Conservation (phyloP, 2,329 filamentous ascomycete species). For the Metarhizium rileyi region DNA sequence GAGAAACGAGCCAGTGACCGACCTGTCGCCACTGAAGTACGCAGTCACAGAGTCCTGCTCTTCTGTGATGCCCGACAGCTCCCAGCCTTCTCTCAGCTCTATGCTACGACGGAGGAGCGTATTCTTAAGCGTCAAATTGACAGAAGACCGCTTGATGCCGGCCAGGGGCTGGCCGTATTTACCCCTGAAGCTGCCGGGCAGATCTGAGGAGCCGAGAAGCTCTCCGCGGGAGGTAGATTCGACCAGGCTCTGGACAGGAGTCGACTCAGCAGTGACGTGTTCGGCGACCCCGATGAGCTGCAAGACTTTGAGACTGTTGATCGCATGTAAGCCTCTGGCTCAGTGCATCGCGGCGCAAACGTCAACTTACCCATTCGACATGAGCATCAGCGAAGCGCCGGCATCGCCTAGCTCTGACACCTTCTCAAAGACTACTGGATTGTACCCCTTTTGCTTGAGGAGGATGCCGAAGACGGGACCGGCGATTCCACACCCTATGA, state of each 20-base stretch:
- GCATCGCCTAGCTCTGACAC: conserved; percentile 13
- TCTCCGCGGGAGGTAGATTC: conserved; percentile 12
- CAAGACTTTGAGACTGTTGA: conserved; percentile 13
- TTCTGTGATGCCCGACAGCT: conserved; percentile 13
- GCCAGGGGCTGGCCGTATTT: conserved; percentile 13
- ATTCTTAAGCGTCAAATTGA: conserved; percentile 12
- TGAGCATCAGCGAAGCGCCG: conserved; percentile 17
- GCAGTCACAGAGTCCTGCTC: conserved; percentile 13
- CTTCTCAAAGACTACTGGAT: conserved; percentile 17
- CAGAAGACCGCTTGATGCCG: conserved; percentile 12
- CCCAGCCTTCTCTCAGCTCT: conserved; percentile 16
- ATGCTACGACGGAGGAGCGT: conserved; percentile 10
- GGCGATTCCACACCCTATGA: conserved; percentile 16
- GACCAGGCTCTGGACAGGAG: conserved; percentile 11
- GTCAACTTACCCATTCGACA: conserved; percentile 14
- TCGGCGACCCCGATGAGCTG: conserved; percentile 12
- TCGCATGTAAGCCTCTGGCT: not conserved
- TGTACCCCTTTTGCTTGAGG: conserved; percentile 15
- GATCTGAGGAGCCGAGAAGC: conserved; percentile 11
- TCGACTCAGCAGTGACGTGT: conserved; percentile 6
- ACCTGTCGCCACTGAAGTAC: conserved; percentile 10
- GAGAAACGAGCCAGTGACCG: conserved; percentile 14
- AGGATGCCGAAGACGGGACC: conserved; percentile 14
- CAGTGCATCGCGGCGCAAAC: not conserved
- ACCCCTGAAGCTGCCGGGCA: conserved; percentile 10